Base-by-base conservation (phyloP, 2,329 filamentous ascomycete species). In the Penicillium janthinellum region DNA sequence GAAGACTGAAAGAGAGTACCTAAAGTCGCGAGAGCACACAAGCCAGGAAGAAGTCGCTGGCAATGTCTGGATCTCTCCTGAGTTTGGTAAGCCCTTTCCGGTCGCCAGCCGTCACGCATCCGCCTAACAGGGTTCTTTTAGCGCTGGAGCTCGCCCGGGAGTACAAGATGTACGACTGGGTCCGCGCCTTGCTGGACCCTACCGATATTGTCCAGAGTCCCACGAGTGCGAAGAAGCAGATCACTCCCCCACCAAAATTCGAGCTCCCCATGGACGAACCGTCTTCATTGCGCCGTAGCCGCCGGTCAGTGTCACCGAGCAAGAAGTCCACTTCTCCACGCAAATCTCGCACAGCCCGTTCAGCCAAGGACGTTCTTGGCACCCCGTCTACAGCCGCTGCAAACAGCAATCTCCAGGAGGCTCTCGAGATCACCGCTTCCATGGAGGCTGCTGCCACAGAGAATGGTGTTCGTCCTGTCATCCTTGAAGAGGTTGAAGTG, bases 61-160 rank as follows among this genome's bases (percentile, higher is more conserved):
- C 48, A 99, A 97, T 76, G 87, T 99, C 54, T 99, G 95, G 95
- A 93, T 98, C 53, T 87, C 92, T 49, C 92, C 94, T 5, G 83
- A 89, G 65, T 81, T 86, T 73, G 87, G 87, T 89, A 80, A 68
- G 78, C 37, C 14, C 4, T 28, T 25, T 15, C 15, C 22, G 35
- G 49, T 52, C 49, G 39, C 39, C 20, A 52, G 49, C 37, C 49
- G 49, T 52, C 49, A 52, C 35, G 10, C 31, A 50, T 25, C 22
- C 20, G 12, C 14, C 37, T 37, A 22, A 52, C 34, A 28, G 15
- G n/a, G 12, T 37, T 34, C 20, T 39, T 20, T 38, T 39, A 86
- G 95, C 95, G 38, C 84, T 99, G 47, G 80, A 85, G 59, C 84
- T 99, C 12, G 91, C 94, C 54, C 87, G 90, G 48, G 93, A 98